These are phyloP conservation scores for Colletotrichum orchidophilum DNA, from an alignment of 2,329 filamentous ascomycete genomes.

Conservation along the genomic window DNA sequence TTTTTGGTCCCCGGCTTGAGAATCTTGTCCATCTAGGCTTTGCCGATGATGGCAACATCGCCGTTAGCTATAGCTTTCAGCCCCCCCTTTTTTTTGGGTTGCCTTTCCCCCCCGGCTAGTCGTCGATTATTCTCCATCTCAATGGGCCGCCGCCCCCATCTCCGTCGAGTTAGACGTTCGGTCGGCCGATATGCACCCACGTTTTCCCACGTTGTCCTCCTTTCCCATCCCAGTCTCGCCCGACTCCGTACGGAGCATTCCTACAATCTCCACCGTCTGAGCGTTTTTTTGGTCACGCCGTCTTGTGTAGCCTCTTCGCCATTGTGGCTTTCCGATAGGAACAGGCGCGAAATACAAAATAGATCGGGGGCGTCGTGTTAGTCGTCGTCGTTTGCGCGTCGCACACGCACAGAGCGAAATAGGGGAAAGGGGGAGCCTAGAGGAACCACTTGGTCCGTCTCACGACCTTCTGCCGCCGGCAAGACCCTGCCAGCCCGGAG, in stretches of 20 bases:
- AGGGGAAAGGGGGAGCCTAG: background rate
- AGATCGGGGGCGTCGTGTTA: background rate
- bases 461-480: constrained; percentile 8
- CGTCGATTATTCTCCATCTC: background rate
- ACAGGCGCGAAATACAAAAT: background rate
- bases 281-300: background rate
- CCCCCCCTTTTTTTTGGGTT: background rate
- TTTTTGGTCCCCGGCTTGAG: background rate
- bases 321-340: background rate
- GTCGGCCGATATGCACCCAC: constrained; percentile 3
- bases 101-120: background rate
- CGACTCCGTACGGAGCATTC: background rate
- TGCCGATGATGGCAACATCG: background rate
- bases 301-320: background rate
- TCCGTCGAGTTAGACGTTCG: background rate
- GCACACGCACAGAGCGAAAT: background rate
- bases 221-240: background rate
- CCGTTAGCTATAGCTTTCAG: background rate
- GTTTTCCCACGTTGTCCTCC: constrained; percentile 2
- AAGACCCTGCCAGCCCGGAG: background rate
- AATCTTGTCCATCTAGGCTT: background rate
- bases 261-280: constrained; percentile 32
- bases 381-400: background rate
- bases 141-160: background rate
- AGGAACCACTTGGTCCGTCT: constrained; percentile 24